A percentile compares a stretch with the other conserved stretches of the same genome.
phyloP scores from a whole-genome alignment of 257 asterid genomes.

The Cinchona pubescens region DNA sequence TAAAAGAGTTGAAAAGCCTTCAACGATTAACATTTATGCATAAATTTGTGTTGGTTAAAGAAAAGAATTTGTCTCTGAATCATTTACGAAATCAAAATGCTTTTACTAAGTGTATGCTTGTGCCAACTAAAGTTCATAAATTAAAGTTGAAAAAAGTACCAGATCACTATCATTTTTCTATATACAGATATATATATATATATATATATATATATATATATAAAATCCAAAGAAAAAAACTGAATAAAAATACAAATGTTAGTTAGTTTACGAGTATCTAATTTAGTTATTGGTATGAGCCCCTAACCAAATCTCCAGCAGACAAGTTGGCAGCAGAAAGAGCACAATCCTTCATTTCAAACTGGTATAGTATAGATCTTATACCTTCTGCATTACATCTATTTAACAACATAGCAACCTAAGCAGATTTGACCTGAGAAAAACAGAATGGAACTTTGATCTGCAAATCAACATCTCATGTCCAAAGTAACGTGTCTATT shows the following conservation, averaged over 20 bases:
- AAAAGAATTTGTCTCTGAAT: not conserved
- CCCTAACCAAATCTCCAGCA: slow-evolving; percentile 28
- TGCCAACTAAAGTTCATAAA: not conserved
- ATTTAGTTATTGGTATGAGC: slow-evolving; percentile 31
- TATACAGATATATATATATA: no score
- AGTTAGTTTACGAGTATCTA: no score
- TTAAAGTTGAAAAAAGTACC: no score
- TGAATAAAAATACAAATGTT: no score
- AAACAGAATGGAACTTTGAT: no score
- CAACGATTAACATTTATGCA: not conserved
- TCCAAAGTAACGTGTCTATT: no score
- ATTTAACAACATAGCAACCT: not conserved
- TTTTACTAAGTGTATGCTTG: not conserved
- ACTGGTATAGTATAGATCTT: slow-evolving; percentile 44
- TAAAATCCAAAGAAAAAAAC: no score
- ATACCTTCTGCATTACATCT: not conserved
- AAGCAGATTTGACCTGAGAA: not conserved
- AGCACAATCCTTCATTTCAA: slow-evolving; percentile 27
- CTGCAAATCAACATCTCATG: no score
- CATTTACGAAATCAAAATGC: not conserved
- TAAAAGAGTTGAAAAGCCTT: not conserved
- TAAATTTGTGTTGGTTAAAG: not conserved
- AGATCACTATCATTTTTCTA: no score
- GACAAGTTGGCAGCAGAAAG: slow-evolving; percentile 30
- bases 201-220: no score